Conservation (phyloP, 2,329 filamentous ascomycete genomes). For the Thelonectria olida region DNA sequence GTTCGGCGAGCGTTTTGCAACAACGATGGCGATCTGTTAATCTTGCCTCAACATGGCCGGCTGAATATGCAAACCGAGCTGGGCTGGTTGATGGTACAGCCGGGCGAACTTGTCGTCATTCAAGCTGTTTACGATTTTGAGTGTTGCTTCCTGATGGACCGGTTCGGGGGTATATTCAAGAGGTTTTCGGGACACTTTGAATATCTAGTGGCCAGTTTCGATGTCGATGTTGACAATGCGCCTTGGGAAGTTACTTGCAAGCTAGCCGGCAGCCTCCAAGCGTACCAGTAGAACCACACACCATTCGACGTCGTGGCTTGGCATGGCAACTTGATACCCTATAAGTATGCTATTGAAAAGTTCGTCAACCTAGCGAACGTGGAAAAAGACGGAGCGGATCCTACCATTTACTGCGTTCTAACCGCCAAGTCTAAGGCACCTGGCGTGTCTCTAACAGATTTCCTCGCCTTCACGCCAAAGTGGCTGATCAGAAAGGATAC, state of each 20-base stretch:
- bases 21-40: slow-evolving; percentile 75
- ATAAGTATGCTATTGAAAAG: slow-evolving; percentile 76
- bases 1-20: slow-evolving; percentile 51
- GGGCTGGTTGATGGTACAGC: slow-evolving; percentile 74
- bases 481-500: slow-evolving; percentile 70
- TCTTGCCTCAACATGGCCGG: slow-evolving; percentile 77
- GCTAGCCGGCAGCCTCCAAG: slow-evolving; percentile 68
- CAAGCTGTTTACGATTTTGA: slow-evolving; percentile 77
- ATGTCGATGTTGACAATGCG: slow-evolving; percentile 37
- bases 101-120: slow-evolving; percentile 79
- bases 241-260: slow-evolving; percentile 67
- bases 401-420: slow-evolving; percentile 71
- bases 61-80: slow-evolving; percentile 81
- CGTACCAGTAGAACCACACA: slow-evolving; percentile 67
- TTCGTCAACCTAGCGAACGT: slow-evolving; percentile 75
- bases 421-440: slow-evolving; percentile 66
- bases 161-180: slow-evolving; percentile 76
- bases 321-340: slow-evolving; percentile 72
- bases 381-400: slow-evolving; percentile 69
- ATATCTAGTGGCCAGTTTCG: slow-evolving; percentile 72
- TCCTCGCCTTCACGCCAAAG: slow-evolving; percentile 72
- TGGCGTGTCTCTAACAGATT: slow-evolving; percentile 67
- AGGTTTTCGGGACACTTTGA: slow-evolving; percentile 81
- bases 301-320: slow-evolving; percentile 77
- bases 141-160: slow-evolving; percentile 70